A percentile compares a stretch with the other conserved stretches of the same genome.
Evolutionary conservation across 805 yeast species (phyloP).

Genomic region (Lipomyces spencermartinsiae): DNA sequence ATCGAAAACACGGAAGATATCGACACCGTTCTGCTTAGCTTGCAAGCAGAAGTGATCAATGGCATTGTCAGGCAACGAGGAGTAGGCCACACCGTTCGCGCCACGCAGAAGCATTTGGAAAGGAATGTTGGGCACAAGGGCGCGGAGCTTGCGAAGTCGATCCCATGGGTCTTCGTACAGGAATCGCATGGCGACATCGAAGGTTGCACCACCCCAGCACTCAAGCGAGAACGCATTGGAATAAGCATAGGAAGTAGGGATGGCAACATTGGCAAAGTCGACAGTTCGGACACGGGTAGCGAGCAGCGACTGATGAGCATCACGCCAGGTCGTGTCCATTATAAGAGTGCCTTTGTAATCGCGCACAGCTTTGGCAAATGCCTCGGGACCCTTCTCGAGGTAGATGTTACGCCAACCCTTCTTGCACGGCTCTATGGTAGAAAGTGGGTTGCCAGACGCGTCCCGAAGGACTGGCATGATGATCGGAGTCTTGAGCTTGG

Average conservation of each 20-base stretch:
- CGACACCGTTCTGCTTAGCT: conserved; percentile 96
- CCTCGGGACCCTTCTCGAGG: conserved; percentile 84
- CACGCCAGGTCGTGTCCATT: conserved; percentile 99
- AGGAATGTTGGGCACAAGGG: conserved; percentile 95
- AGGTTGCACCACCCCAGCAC: conserved; percentile 99
- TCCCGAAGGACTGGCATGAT: conserved; percentile 75
- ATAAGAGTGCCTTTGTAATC: conserved; percentile 82
- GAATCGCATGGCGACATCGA: conserved; percentile 98
- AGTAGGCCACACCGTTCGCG: conserved; percentile 98
- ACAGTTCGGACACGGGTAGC: conserved; percentile 97
- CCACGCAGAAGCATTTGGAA: conserved; percentile 99
- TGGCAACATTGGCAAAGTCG: conserved; percentile 90
- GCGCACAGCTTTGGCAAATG: conserved; percentile 88
- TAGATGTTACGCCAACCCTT: conserved; percentile 93
- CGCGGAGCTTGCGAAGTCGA: conserved; percentile 84
- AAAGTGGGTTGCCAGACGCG: conserved; percentile 63
- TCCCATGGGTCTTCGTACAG: conserved; percentile 99
- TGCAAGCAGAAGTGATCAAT: conserved; percentile 95
- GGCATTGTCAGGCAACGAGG: conserved; percentile 97
- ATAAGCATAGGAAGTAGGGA: conserved; percentile 88
- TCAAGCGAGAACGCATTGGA: conserved; percentile 92
- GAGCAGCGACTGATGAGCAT: conserved; percentile 95
- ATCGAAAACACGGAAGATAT: conserved; percentile 96
- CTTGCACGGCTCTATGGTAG: conserved; percentile 64
- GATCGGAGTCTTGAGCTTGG: conserved; percentile 79